A percentile compares a stretch with the other conserved stretches of the same genome.
Evolutionary conservation across 139 green algal species (phyloP).

Genomic region (Chlamydomonas incerta): DNA sequence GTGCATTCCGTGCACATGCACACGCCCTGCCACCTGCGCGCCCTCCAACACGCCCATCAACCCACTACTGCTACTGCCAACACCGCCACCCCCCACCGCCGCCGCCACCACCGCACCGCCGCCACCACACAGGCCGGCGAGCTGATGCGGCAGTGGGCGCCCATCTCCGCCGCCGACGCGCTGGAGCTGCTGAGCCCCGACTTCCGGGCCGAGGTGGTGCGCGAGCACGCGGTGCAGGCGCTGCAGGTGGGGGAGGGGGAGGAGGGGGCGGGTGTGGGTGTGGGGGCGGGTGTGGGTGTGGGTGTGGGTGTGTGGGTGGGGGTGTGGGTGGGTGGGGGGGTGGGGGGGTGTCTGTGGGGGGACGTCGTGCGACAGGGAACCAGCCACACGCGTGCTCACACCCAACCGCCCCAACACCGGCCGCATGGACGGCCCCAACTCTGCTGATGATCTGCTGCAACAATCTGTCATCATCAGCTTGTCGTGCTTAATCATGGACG

Average conservation of each 20-base stretch:
- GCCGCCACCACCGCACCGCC: neutral
- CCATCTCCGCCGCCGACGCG: constrained; percentile 89
- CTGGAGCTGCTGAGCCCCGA: constrained; percentile 94
- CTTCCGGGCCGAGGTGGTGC: constrained; percentile 79
- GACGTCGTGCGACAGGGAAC: too few species aligned
- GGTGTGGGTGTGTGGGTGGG: too few species aligned
- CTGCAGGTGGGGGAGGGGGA: constrained; percentile 63
- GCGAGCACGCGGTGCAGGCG: constrained; percentile 57
- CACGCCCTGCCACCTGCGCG: too few species aligned
- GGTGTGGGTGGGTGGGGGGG: neutral
- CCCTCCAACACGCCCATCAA: neutral
- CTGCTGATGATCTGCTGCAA: too few species aligned
- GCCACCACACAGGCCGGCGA: constrained; percentile 69
- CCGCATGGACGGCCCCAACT: too few species aligned
- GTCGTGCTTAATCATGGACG: too few species aligned
- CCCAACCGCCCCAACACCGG: too few species aligned
- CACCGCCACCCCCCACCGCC: neutral
- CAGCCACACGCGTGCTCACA: too few species aligned
- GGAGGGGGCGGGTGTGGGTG: neutral
- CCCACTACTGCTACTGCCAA: neutral
- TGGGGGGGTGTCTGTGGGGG: neutral
- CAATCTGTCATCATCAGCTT: too few species aligned
- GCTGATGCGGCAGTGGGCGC: constrained; percentile 89
- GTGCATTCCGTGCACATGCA: too few species aligned
- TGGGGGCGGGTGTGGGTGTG: too few species aligned